A percentile compares a stretch with the other conserved stretches of the same genome.
Evolutionary conservation across 169 alveolate genomes (phyloP).

Genomic region (Plasmodium vinckei): DNA sequence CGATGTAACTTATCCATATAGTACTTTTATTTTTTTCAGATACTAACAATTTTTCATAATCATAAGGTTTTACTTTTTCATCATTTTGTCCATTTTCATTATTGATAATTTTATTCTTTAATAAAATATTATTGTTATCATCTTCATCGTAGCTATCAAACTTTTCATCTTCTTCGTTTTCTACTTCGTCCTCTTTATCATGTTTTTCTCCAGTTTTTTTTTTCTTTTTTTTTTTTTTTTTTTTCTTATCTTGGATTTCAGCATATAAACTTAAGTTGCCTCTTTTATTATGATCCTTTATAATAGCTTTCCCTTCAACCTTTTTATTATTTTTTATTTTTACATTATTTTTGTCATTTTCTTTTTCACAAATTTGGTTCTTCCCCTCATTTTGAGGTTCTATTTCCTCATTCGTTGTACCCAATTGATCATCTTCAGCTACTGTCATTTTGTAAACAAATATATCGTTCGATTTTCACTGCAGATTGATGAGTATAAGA

Average conservation of each 20-base stretch:
- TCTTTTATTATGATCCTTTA: slow-evolving; percentile 11
- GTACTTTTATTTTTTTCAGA: slow-evolving; percentile 81
- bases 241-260: slow-evolving; percentile 8
- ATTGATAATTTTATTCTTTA: not conserved
- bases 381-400: not conserved
- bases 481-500: too few species aligned
- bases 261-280: slow-evolving; percentile 44
- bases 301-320: slow-evolving; percentile 36
- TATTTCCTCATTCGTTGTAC: not conserved
- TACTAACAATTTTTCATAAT: slow-evolving; percentile 76
- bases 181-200: not conserved
- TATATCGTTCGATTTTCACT: too few species aligned
- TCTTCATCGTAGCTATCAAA: not conserved
- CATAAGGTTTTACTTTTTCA: slow-evolving; percentile 33
- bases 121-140: not conserved
- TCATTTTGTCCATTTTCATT: not conserved
- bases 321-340: slow-evolving; percentile 28
- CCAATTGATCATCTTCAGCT: not conserved
- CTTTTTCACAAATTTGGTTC: not conserved
- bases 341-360: not conserved
- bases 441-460: not conserved
- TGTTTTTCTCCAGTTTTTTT: not conserved
- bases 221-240: not conserved
- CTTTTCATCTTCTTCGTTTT: not conserved
- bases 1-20: slow-evolving; percentile 85